Percentiles rank a stretch among this genome's conserved stretches.
These are phyloP conservation scores for Acaromyces ingoldii DNA, from an alignment of 1,284 basidiomycete species.

Conservation along the genomic window DNA sequence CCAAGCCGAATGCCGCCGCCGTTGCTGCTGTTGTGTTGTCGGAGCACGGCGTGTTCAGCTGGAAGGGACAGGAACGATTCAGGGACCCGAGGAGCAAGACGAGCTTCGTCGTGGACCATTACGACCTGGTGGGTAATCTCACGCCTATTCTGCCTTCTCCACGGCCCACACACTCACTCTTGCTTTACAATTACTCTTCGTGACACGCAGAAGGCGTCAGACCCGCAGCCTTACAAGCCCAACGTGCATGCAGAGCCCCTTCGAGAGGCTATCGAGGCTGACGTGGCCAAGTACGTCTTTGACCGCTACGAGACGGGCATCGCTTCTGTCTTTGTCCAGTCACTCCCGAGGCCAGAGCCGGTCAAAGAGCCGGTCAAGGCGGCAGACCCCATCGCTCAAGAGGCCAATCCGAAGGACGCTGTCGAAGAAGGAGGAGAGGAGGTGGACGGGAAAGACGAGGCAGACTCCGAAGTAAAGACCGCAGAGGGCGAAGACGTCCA, in stretches of 20 bases:
- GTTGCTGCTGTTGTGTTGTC: too few relatives aligned
- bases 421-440: slow-evolving; percentile 1
- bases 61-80: background rate
- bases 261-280: slow-evolving; percentile 27
- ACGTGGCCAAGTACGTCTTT: slow-evolving; percentile 27
- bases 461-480: background rate
- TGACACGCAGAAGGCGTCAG: background rate
- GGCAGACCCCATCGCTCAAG: background rate
- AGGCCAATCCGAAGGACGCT: background rate
- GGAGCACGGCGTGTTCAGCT: background rate
- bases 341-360: slow-evolving; percentile 1
- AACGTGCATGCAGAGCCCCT: slow-evolving; percentile 4
- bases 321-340: slow-evolving; percentile 21
- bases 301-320: slow-evolving; percentile 43
- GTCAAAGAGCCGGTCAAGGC: background rate
- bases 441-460: background rate
- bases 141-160: background rate
- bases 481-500: slow-evolving; percentile 3
- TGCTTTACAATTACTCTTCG: background rate
- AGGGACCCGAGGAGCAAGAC: background rate
- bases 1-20: too few relatives aligned
- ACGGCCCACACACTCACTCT: background rate
- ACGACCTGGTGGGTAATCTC: background rate
- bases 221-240: background rate
- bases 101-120: background rate